Base-by-base conservation (phyloP, 139 green algal species). In the Chlamydomonas incerta region DNA sequence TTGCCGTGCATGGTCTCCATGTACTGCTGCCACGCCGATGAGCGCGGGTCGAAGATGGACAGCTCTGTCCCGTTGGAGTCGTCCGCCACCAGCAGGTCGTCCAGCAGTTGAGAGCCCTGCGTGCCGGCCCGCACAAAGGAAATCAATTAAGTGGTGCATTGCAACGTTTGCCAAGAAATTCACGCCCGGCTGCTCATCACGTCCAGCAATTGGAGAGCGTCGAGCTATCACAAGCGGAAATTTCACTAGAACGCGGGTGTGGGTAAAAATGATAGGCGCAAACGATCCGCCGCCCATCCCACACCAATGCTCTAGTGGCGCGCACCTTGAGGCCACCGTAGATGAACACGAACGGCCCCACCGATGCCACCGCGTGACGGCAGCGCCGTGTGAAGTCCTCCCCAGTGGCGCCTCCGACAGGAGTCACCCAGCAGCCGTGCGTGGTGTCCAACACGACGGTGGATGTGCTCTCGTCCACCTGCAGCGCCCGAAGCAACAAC, bases 301-400 rank as follows among this genome's bases (percentile, higher is more conserved):
- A n/a, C n/a, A 70, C 1, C 71, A 62, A 23, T 66, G 6, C 21
- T n/a, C n/a, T n/a, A n/a, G n/a, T 18, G 18, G 41, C 41, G n/a
- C 60, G 52, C 37, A 46, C 94, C 91, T 89, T 89, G 23, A 99
- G 90, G 34, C 97, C 97, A 37, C 97, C 97, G 74, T 98, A 99
- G 63, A 98, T 95, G 92, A 99, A 99, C 63, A 99, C 91, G 87
- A 97, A 97, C 11, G 93, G 92, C 11, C 97, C 97, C 69, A 98
- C 93, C 15, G 92, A 91, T 2, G 95, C 91, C n/a, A 97, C 95
- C 20, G 97, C 94, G 92, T 99, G 97, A 55, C 93, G 80, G 87
- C 93, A 96, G 66, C 93, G 92, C 0, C 93, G 88, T 31, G 88
- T 93, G 77, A 88, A 85, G 82, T 96, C 91, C 63, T 93, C 92